Evolutionary conservation across 2,329 filamentous ascomycete genomes (phyloP), one percentile per base, ranked within the genome.

Genomic region (Sporothrix pallida): DNA sequence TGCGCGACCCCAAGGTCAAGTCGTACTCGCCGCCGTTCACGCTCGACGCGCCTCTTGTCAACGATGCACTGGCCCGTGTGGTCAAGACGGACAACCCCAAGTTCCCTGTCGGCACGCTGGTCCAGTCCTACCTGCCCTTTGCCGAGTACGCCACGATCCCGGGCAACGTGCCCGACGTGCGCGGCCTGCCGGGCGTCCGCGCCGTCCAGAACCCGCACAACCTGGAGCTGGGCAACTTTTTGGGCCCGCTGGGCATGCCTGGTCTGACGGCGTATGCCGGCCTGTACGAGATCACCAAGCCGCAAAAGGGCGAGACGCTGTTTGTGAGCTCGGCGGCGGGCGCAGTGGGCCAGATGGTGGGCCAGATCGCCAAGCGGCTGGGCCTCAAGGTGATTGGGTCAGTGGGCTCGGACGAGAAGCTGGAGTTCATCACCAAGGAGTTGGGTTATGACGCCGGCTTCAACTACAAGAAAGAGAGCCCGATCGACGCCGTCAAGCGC

Each of bases 401-500:
- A 70, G 93, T 94, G 12, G 93, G 94, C 2, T 89, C 89, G 20
- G 91, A 95, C 79, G 90, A 92, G 79, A 97, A 97, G 85, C 85
- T 94, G 31, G 88, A 92, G 23, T 96, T 90, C 81, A 81, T 88
- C 71, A 79, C 77, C 60, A 82, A 85, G 72, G 83, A 87, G 78
- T 83, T 88, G 0, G 86, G 86, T 9, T 88, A 86, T 76, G 86
- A 88, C 72, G 83, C 77, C 17, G 93, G 90, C 9, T 96, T 95
- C 84, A 96, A 97, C 86, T 97, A 97, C 87, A 95, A 96, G 87
- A 94, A 89, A 77, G 93, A 96, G 84, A 88, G 87, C 77, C 87
- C 93, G 0, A 79, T 82, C 0, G 90, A 91, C 12, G 93, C 92
- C 0, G 85, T 97, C 73, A 82, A 85, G 76, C 87, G 92, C 74